phyloP scores from a whole-genome alignment of 1,284 basidiomycete species.

The Pseudozyma pruni region DNA sequence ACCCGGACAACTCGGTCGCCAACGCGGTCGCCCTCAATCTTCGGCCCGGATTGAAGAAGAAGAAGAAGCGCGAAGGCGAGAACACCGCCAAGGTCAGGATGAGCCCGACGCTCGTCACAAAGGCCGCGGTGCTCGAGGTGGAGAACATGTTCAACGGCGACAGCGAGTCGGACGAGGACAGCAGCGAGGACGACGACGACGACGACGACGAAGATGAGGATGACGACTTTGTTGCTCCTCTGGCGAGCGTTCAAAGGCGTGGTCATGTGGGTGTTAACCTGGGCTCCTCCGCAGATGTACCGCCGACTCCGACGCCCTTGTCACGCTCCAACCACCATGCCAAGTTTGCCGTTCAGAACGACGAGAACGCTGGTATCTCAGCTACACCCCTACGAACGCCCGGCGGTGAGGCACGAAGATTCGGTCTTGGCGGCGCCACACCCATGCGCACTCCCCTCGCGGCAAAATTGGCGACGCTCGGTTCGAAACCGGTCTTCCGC shows the following conservation, averaged over 20 bases:
- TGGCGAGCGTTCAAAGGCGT: conserved; percentile 19
- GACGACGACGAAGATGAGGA: conserved; percentile 42
- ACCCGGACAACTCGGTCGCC: conserved; percentile 48
- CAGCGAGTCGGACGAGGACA: conserved; percentile 39
- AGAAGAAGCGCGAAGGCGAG: conserved; percentile 42
- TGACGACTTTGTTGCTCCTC: conserved; percentile 30
- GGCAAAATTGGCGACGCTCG: conserved; percentile 23
- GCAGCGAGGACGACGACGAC: conserved; percentile 46
- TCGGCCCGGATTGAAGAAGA: conserved; percentile 42
- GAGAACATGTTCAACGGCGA: conserved; percentile 65
- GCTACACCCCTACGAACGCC: conserved; percentile 45
- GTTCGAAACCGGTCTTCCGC: conserved; percentile 28
- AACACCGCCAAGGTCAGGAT: conserved; percentile 32
- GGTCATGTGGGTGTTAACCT: conserved; percentile 22
- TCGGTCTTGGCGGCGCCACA: conserved; percentile 34
- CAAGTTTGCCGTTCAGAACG: conserved; percentile 21
- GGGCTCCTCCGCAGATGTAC: conserved; percentile 41
- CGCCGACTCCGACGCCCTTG: conserved; percentile 50
- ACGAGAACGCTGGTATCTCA: conserved; percentile 50
- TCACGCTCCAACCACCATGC: conserved; percentile 19
- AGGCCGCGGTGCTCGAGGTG: conserved; percentile 60
- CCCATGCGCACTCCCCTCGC: conserved; percentile 47
- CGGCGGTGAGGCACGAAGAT: conserved; percentile 9
- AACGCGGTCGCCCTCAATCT: conserved; percentile 51
- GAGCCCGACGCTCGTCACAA: conserved; percentile 61